Conservation (phyloP, 228 moss, liverwort and hornwort genomes). For the Sphagnum fallax region DNA sequence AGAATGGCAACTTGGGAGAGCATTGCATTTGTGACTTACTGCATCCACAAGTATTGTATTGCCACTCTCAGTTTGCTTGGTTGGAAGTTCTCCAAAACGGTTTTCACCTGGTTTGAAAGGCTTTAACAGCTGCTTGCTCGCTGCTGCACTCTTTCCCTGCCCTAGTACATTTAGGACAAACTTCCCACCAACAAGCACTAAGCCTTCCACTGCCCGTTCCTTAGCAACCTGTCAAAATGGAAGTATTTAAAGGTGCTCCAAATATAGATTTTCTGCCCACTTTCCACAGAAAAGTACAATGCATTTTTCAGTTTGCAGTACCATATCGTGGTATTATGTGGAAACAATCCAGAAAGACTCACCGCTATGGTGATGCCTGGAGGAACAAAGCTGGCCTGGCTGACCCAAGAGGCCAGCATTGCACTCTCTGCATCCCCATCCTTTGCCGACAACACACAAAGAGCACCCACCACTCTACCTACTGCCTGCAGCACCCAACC, state of each 20-base stretch:
- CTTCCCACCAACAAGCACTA: conserved; percentile 55
- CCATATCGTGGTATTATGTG: too few relatives aligned
- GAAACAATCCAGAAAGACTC: conserved; percentile 11
- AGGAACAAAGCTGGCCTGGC: conserved; percentile 98
- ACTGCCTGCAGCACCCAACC: conserved; percentile 26
- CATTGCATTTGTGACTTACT: conserved; percentile 18
- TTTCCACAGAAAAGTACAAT: background rate
- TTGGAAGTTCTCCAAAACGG: conserved; percentile 53
- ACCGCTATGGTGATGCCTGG: conserved; percentile 88
- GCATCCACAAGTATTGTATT: conserved; percentile 56
- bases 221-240: conserved; percentile 62
- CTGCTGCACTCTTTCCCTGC: conserved; percentile 49
- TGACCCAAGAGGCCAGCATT: conserved; percentile 96
- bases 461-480: conserved; percentile 81
- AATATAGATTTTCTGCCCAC: background rate
- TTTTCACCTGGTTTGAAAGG: conserved; percentile 78
- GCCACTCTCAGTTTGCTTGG: conserved; percentile 53
- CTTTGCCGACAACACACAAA: conserved; percentile 81
- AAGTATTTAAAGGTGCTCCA: background rate
- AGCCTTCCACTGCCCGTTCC: conserved; percentile 80
- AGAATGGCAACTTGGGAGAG: too few relatives aligned
- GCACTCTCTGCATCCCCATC: conserved; percentile 91
- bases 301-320: background rate
- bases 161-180: conserved; percentile 86
- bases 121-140: conserved; percentile 78